A percentile compares a stretch with the other conserved stretches of the same genome.
Evolutionary conservation across 2,329 filamentous ascomycete genomes (phyloP).

Genomic region (Fusarium tupiense): DNA sequence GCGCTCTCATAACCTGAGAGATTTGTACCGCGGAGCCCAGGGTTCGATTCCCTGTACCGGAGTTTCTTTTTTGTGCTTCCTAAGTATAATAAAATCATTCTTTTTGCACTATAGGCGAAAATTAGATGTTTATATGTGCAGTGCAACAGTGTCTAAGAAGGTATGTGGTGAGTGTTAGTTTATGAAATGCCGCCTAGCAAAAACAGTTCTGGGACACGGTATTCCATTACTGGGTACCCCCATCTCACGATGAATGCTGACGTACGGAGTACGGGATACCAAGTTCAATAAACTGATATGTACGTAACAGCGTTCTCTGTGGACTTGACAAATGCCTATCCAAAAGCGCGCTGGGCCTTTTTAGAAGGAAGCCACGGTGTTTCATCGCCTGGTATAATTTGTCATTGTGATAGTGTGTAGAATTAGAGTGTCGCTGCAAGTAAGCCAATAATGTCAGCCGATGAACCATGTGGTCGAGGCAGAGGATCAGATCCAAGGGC

Average conservation of each 20-base stretch:
- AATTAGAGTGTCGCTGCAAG: neutral
- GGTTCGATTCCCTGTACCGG: conserved; percentile 45
- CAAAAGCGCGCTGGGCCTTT: neutral
- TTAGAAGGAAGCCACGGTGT: neutral
- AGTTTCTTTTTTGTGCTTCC: conserved; percentile 9
- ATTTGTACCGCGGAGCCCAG: conserved; percentile 40
- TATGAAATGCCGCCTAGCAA: neutral
- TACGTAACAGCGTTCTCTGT: neutral
- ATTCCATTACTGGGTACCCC: neutral
- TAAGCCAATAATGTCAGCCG: conserved; percentile 35
- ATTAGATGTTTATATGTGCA: neutral
- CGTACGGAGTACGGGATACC: too few relatives aligned
- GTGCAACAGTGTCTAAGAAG: neutral
- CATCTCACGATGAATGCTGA: neutral
- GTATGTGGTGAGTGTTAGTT: too few relatives aligned
- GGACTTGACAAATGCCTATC: neutral
- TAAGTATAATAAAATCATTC: fast-evolving
- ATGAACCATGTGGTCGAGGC: conserved; percentile 39
- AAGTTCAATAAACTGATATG: neutral
- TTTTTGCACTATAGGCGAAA: neutral
- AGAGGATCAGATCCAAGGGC: conserved; percentile 33
- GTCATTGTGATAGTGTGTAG: neutral
- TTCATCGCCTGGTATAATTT: neutral
- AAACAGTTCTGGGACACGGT: too few relatives aligned
- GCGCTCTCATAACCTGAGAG: conserved; percentile 44